A percentile compares a stretch with the other conserved stretches of the same genome.
These are phyloP conservation scores for Lipomyces oligophaga DNA, from an alignment of 805 yeast genomes.

Conservation along the genomic window DNA sequence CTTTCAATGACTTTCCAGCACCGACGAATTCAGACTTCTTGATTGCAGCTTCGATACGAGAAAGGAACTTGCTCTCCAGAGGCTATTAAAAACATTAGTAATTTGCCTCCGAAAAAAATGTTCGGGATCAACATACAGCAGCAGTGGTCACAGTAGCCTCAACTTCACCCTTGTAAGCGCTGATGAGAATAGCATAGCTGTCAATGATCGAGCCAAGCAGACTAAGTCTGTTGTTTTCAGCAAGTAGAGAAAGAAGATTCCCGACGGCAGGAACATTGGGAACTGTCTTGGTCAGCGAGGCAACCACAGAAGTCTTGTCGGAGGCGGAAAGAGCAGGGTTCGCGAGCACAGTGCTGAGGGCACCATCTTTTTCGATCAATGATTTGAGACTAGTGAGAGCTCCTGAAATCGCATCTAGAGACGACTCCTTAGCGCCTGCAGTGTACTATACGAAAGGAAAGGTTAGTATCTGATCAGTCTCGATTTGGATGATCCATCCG, in stretches of 20 bases:
- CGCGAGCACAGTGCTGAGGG: constrained; percentile 56
- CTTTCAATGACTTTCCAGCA: constrained; percentile 75
- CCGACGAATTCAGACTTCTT: constrained; percentile 78
- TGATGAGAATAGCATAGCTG: constrained; percentile 73
- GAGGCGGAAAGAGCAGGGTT: constrained; percentile 80
- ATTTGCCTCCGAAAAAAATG: too few species aligned
- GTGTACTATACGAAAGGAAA: constrained; percentile 55
- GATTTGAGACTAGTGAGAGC: constrained; percentile 58
- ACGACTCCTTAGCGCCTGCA: constrained; percentile 80
- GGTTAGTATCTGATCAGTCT: too few species aligned
- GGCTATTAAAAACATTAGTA: constrained; percentile 41
- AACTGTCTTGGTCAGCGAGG: constrained; percentile 48
- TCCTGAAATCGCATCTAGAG: constrained; percentile 64
- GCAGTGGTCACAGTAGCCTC: constrained; percentile 92
- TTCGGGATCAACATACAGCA: constrained; percentile 35
- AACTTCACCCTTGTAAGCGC: constrained; percentile 86
- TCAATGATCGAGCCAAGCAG: constrained; percentile 60
- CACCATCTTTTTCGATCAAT: constrained; percentile 58
- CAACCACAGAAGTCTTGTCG: constrained; percentile 70
- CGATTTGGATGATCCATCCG: too few species aligned
- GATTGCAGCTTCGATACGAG: constrained; percentile 74
- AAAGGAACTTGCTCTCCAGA: constrained; percentile 74
- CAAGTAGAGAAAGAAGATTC: constrained; percentile 78
- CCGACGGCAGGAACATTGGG: constrained; percentile 63
- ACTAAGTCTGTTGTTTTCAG: constrained; percentile 89